Base-by-base conservation (phyloP, 306 rosid species). In the Mimosa pudica region DNA sequence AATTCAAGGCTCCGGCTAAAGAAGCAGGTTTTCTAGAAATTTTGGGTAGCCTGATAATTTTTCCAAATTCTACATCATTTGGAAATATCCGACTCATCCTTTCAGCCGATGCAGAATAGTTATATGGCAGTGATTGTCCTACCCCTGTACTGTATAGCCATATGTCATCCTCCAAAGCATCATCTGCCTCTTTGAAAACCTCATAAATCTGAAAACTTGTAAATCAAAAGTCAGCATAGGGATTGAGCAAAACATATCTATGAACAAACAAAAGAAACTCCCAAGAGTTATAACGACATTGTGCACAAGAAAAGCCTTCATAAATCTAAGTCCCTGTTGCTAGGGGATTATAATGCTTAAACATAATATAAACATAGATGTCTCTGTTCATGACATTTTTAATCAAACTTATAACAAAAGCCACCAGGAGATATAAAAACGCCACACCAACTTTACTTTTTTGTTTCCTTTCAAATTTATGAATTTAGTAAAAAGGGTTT, bases 161-260 rank as follows among this genome's bases (percentile, higher is more conserved):
- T 77, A 77, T 65, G 82, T 86, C 94, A 81, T 88, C 86, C 82
- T 79, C 86, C 74, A 66, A 77, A 30, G 61, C 84, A 57, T 85
- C 66, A 81, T 76, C 77, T 83, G 82, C 76, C 77, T 76, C 82
- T 80, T 75, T 87, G 82, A 83, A 71, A 77, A 84, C 84, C 75
- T 90, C 89, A 52, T 6, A 75, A 79, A 81, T 86, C 94, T 90
- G 91, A 84, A 80, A 88, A 74, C 79, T 70, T 76, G 82, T 71
- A 48, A 82, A 72, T 41, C 65, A 65, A 71, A 44, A 82, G 55
- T 84, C 54, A 70, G 84, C 75, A 75, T 36, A 42, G n/a, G 46
- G 10, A 55, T 67, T 85, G 10, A 30, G 54, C 58, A 80, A 77
- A 45, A 17, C 68, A 48, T 75, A 11, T 20, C 2, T 38, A 52